Base-by-base conservation (phyloP, 768 basidiomycete genomes). In the Pulveroboletus ravenelii region DNA sequence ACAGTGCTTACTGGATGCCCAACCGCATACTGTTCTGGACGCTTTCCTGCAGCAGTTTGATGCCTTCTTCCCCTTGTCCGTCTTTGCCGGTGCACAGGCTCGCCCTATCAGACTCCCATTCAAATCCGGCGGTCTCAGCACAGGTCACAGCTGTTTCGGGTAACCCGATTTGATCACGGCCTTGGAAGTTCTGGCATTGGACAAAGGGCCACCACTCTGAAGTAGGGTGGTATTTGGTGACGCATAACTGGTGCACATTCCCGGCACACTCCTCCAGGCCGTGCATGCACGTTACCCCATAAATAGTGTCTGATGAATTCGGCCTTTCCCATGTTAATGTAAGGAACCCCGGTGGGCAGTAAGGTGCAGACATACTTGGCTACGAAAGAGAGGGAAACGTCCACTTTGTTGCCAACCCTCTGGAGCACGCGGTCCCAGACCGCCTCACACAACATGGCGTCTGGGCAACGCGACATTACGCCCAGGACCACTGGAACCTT, bases 211-310 rank as follows among this genome's bases (percentile, higher is more conserved):
- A 94, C 87, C 89, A 92, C 18, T 70, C 72, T n/a, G 66, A 56
- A 36, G 71, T 68, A 20, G 75, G 68, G 20, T 77, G 71, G 53
- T 89, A 75, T 63, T 82, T 81, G 48, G 78, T 73, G 29, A 78
- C 86, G 66, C 94, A 97, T 25, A 96, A 75, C 63, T 96, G 84
- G 52, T 96, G 88, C 15, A 92, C 81, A 70, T 95, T 93, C 38
- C 89, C 93, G 13, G 81, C 81, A 61, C 93, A 96, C 68, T 97
- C 93, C 46, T 77, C 67, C 5, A 72, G 70, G 15, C 92, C 93
- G 62, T 95, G 93, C 74, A 77, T 77, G 70, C 93, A 96, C 31
- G 71, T 78, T 29, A 87, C 80, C n/a, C 92, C 92, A 62, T 85
- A 90, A 42, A 74, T 72, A n/a, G 78, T 70, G 25, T 87, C 83